Evolutionary conservation across 192 early-diverging fungal genomes (phyloP).

Genomic region (Backusella australiensis): DNA sequence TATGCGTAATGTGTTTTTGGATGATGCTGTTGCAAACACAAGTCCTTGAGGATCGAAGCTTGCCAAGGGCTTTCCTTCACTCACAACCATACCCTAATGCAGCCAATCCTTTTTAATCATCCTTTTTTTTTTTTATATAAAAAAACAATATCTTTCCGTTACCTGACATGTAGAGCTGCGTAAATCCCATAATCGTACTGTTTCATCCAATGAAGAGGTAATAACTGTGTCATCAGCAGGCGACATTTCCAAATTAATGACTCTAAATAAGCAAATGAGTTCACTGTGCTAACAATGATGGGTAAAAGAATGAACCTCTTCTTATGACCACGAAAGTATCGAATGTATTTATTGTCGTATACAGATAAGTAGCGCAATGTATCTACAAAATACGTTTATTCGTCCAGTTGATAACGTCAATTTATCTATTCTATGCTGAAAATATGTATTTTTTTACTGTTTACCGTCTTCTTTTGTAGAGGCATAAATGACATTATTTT

Average conservation of each 20-base stretch:
- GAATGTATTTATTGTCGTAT: constrained; percentile 93
- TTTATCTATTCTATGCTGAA: background rate
- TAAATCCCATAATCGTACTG: constrained; percentile 87
- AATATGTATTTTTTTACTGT: background rate
- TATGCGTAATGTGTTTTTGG: constrained; percentile 53
- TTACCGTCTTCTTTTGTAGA: constrained; percentile 92
- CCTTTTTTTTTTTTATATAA: background rate
- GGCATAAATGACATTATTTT: constrained; percentile 79
- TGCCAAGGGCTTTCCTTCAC: constrained; percentile 48
- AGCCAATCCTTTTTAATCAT: background rate
- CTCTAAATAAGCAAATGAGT: constrained; percentile 25
- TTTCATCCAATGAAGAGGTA: constrained; percentile 78
- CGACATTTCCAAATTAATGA: constrained; percentile 79
- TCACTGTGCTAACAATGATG: background rate
- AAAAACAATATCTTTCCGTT: constrained; percentile 1
- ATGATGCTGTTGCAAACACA: constrained; percentile 70
- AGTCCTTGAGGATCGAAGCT: constrained; percentile 79
- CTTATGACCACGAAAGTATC: constrained; percentile 90
- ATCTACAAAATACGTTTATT: constrained; percentile 47
- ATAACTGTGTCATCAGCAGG: constrained; percentile 78
- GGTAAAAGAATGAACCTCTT: constrained; percentile 43
- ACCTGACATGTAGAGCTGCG: constrained; percentile 57
- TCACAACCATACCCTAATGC: constrained; percentile 36
- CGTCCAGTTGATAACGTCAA: background rate
- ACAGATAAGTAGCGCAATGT: constrained; percentile 89